A percentile compares a stretch with the other conserved stretches of the same genome.
These are phyloP conservation scores for Rhynchospora tenuis DNA, from an alignment of 176 grass and related monocot species.

Conservation along the genomic window DNA sequence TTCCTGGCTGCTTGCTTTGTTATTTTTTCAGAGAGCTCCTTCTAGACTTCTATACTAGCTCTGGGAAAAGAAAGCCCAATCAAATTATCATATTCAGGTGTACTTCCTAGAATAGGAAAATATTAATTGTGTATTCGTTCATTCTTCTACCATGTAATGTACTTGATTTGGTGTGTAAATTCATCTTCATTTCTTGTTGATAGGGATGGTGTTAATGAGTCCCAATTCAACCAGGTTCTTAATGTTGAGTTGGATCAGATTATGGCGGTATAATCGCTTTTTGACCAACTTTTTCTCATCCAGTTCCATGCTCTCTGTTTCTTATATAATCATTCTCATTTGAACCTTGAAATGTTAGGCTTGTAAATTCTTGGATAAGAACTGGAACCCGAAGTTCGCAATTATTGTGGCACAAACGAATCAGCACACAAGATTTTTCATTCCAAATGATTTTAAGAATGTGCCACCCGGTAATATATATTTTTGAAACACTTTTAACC, in stretches of 20 bases:
- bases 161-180: neutral
- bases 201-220: constrained; percentile 89
- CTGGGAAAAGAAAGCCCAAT: constrained; percentile 70
- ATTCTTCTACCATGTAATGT: neutral
- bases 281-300: neutral
- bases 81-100: constrained; percentile 85
- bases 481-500: neutral
- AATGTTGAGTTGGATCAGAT: constrained; percentile 93
- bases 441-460: constrained; percentile 49
- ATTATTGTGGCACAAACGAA: constrained; percentile 92
- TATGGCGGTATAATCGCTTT: constrained; percentile 52
- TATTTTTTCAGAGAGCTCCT: constrained; percentile 49
- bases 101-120: neutral
- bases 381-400: constrained; percentile 67
- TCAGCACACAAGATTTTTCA: constrained; percentile 84
- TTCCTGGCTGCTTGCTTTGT: neutral
- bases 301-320: neutral
- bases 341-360: constrained; percentile 34
- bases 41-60: constrained; percentile 79
- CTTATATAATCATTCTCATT: constrained; percentile 14
- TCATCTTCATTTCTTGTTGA: constrained; percentile 2
- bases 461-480: constrained; percentile 64
- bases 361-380: constrained; percentile 72
- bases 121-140: neutral
- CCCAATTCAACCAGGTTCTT: constrained; percentile 78